Evolutionary conservation across 1,284 basidiomycete genomes (phyloP).

Genomic region (Taiwanofungus camphoratus): DNA sequence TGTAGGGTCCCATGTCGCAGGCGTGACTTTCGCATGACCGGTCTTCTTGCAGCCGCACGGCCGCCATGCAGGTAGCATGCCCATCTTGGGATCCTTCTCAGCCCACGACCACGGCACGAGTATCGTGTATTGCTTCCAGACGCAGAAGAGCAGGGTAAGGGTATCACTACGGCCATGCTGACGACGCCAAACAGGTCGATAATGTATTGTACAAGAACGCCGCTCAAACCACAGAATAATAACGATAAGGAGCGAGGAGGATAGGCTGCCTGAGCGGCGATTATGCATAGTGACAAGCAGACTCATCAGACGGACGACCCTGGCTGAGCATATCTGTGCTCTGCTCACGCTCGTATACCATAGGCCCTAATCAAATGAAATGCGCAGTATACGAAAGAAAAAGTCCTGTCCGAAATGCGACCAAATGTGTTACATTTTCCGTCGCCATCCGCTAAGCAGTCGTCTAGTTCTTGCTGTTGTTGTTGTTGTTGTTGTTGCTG

Average conservation of each 20-base stretch:
- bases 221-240: not conserved
- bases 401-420: constrained; percentile 12
- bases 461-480: too few relatives aligned
- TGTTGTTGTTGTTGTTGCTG: too few relatives aligned
- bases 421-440: too few relatives aligned
- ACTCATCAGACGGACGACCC: not conserved
- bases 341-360: not conserved
- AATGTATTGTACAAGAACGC: constrained; percentile 1
- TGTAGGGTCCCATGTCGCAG: too few relatives aligned
- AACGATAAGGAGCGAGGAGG: too few relatives aligned
- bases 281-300: not conserved
- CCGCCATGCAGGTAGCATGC: too few relatives aligned
- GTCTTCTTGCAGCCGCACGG: too few relatives aligned
- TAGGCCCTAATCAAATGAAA: not conserved
- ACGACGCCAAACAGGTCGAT: not conserved
- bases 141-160: constrained; percentile 1
- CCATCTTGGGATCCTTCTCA: too few relatives aligned
- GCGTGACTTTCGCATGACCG: too few relatives aligned
- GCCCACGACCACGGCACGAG: too few relatives aligned
- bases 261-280: not conserved
- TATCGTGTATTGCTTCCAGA: too few relatives aligned
- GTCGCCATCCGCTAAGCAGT: too few relatives aligned
- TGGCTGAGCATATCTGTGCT: not conserved
- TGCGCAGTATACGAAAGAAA: constrained; percentile 3
- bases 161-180: not conserved